phyloP scores from a whole-genome alignment of 805 yeast genomes.

The Candida ortonii region DNA sequence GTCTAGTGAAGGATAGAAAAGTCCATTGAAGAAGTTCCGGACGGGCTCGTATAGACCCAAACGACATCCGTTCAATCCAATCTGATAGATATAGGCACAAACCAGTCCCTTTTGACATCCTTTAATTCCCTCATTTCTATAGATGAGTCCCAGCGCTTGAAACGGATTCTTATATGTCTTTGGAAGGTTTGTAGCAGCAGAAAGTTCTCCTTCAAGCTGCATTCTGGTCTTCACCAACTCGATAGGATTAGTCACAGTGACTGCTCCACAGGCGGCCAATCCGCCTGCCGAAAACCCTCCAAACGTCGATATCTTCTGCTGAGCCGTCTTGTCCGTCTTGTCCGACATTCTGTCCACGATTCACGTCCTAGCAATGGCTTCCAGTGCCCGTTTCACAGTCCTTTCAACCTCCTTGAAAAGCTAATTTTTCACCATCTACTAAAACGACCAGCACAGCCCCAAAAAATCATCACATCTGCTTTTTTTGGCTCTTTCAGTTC shows the following conservation, averaged over 20 bases:
- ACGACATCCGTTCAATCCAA: constrained; percentile 91
- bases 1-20: constrained; percentile 50
- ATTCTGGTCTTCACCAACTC: constrained; percentile 92
- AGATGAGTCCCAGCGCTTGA: constrained; percentile 76
- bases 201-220: constrained; percentile 94
- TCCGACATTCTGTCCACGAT: constrained; percentile 15
- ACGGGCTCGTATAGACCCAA: constrained; percentile 92
- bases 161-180: constrained; percentile 72
- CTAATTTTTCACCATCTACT: too few relatives aligned
- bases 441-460: too few relatives aligned
- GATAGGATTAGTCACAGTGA: constrained; percentile 93
- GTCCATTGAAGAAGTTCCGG: constrained; percentile 55
- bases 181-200: constrained; percentile 48
- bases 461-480: neutral
- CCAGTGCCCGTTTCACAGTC: too few relatives aligned
- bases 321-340: constrained; percentile 44
- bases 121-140: constrained; percentile 75
- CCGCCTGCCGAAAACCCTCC: constrained; percentile 93
- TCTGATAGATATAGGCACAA: constrained; percentile 87
- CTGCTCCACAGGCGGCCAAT: constrained; percentile 95
- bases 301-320: constrained; percentile 58
- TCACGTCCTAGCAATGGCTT: too few relatives aligned
- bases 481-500: neutral
- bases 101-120: constrained; percentile 88
- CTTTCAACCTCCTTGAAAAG: too few relatives aligned